phyloP scores from a whole-genome alignment of 2,329 filamentous ascomycete genomes.

The Calonectria pteridis region DNA sequence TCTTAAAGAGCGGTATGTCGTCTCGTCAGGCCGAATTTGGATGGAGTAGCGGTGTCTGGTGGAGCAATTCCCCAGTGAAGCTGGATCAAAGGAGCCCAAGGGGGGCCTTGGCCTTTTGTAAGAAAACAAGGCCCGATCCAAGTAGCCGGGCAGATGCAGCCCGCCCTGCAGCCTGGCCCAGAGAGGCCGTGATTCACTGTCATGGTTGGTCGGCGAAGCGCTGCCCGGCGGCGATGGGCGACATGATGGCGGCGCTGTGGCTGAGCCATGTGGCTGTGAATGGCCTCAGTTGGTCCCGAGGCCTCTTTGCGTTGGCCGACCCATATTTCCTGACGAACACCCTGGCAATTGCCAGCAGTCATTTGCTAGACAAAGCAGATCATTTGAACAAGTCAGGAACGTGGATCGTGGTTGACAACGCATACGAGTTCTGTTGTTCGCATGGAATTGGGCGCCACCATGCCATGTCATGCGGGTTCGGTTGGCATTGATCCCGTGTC shows the following conservation, averaged over 20 bases:
- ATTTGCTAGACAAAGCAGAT: neutral
- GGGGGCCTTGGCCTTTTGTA: constrained; percentile 11
- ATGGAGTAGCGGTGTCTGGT: constrained; percentile 6
- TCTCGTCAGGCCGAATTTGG: constrained; percentile 8
- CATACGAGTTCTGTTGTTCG: neutral
- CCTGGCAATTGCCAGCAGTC: neutral
- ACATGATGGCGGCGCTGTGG: constrained; percentile 10
- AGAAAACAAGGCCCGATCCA: constrained; percentile 25
- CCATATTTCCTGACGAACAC: neutral
- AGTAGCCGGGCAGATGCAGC: constrained; percentile 4
- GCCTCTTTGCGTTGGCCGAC: constrained; percentile 4
- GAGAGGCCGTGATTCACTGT: constrained; percentile 31
- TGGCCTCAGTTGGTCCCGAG: neutral
- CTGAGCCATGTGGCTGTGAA: constrained; percentile 36
- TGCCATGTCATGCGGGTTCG: neutral
- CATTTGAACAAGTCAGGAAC: neutral
- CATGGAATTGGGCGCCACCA: neutral
- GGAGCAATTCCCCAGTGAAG: neutral
- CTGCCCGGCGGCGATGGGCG: constrained; percentile 23
- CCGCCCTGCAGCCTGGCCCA: constrained; percentile 28
- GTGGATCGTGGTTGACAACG: neutral
- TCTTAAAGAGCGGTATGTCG: constrained; percentile 1
- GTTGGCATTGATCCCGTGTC: neutral
- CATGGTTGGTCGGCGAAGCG: constrained; percentile 39
- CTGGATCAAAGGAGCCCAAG: neutral